Evolutionary conservation across 169 alveolate species (phyloP), one percentile per base, ranked within the genome.

Genomic region (Babesia gibsoni): DNA sequence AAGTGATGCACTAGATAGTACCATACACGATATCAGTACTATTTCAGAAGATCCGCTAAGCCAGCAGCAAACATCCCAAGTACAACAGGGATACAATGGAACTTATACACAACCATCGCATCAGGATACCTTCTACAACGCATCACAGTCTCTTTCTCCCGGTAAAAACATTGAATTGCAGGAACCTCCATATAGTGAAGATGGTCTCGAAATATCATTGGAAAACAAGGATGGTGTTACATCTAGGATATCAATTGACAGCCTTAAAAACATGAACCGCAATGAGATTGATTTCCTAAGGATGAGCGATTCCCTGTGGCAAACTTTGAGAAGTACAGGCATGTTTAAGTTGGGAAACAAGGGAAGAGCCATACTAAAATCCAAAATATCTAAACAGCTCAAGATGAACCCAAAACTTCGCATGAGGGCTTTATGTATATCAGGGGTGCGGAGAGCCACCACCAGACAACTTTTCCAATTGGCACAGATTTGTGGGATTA

Each of bases 301-400:
- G 8, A 77, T 77, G 86, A 77, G 82, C 36, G 86, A 77, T 23
- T 23, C 52, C 14, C 39, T 67, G 7, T 77, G 86, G 86, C 81
- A 77, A 25, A 49, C 77, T 3, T 67, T 67, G 25, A 59, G 82
- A 35, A 63, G 73, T 32, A 63, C 86, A 8, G 86, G 86, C 0
- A 52, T 77, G 86, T 77, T 77, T 52, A 77, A 77, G 67, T 46
- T 77, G 32, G 86, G 86, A 27, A 77, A 77, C 74, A 77, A 77
- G 48, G 86, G 86, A 3, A 10, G 86, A n/a, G 81, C 86, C 8
- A 23, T 67, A n/a, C 82, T 77, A 27, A 77, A 77, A 48, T 77
- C 86, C 14, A 77, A 77, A 68, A 77, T 77, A 5, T 77, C 86
- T n/a, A 77, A 77, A 29, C 67, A 77, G 39, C 72, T 77, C 43